These are phyloP conservation scores for Kazachstania taianensis DNA, from an alignment of 805 yeast species.

Conservation along the genomic window DNA sequence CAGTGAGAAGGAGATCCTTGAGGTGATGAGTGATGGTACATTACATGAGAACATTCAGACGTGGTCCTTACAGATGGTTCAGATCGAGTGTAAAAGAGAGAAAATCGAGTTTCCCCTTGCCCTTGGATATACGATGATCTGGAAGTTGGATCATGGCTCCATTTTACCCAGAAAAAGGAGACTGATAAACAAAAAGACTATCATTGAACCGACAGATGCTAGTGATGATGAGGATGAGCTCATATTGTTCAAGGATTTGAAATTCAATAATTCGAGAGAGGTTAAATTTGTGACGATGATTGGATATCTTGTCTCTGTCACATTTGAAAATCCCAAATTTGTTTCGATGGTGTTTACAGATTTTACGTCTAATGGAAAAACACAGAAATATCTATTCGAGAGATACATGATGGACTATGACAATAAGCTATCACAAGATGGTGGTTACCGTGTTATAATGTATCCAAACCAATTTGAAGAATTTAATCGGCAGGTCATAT, in stretches of 20 bases:
- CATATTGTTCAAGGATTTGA: slow-evolving; percentile 10
- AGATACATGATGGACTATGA: slow-evolving; percentile 14
- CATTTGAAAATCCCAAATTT: slow-evolving; percentile 10
- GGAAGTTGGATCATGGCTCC: too few species aligned
- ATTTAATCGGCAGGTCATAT: slow-evolving; percentile 7
- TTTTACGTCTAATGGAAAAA: slow-evolving; percentile 11
- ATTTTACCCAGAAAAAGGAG: background rate
- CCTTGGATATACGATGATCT: background rate
- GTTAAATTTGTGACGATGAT: slow-evolving; percentile 10
- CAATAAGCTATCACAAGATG: slow-evolving; percentile 8
- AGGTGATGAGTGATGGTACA: background rate
- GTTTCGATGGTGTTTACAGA: slow-evolving; percentile 21
- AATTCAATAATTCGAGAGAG: slow-evolving; percentile 3
- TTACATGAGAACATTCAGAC: too few species aligned
- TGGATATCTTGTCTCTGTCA: slow-evolving; percentile 16
- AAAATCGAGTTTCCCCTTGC: background rate
- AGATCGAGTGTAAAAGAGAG: background rate
- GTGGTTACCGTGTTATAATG: slow-evolving; percentile 16
- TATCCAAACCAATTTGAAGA: slow-evolving; percentile 13
- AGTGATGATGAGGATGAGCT: background rate
- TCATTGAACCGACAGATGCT: background rate
- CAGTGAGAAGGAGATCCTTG: background rate
- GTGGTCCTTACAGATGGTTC: background rate
- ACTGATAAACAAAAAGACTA: background rate
- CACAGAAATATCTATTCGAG: slow-evolving; percentile 17